Base-by-base conservation (phyloP, 805 yeast genomes). In the Monosporozyma solicola region DNA sequence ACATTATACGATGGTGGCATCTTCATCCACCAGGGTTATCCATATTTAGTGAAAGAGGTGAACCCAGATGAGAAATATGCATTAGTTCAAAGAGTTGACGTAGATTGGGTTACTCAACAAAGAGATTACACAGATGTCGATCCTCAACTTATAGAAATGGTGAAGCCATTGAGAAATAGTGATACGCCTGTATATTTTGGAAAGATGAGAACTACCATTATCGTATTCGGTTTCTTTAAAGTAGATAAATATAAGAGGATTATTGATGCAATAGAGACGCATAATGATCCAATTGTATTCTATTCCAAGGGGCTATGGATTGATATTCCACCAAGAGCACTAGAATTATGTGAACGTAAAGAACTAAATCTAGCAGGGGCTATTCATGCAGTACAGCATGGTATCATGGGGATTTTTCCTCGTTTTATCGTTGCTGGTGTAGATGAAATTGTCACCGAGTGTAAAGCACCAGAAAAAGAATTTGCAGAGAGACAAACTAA, bases 391-490 rank as follows among this genome's bases (percentile, higher is more conserved):
- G 95, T 96, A 0, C 92, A 90, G 58, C 99, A 94, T 72, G 89
- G 89, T 0, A 71, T 94, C 1, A 83, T 94, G 78, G 83, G 87
- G 48, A 76, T 87, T 54, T 65, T 91, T 29, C 95, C 97, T 0
- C 67, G 84, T 29, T 83, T 80, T 54, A 81, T 90, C 4, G 80
- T 82, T 11, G 82, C 87, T 16, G 87, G 88, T 0, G 77, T 80
- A 3, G 85, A 83, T 58, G 99, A 94, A 60, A 76, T 94, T 13
- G 80, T 79, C 47, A 88, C 98, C 0, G 99, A 94, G 67, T 94
- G 99, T 68, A 94, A 94, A 62, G 97, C 98, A 0, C 97, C 99
- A 0, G 96, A 90, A 58, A 94, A 94, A 61, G 99, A 94, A 64
- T 87, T 92, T 74, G 87, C 96, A 1, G 76, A 77, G 49, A 70